These are phyloP conservation scores for Ophiocordyceps camponoti-leonardi DNA, from an alignment of 2,329 filamentous ascomycete species.

Conservation along the genomic window DNA sequence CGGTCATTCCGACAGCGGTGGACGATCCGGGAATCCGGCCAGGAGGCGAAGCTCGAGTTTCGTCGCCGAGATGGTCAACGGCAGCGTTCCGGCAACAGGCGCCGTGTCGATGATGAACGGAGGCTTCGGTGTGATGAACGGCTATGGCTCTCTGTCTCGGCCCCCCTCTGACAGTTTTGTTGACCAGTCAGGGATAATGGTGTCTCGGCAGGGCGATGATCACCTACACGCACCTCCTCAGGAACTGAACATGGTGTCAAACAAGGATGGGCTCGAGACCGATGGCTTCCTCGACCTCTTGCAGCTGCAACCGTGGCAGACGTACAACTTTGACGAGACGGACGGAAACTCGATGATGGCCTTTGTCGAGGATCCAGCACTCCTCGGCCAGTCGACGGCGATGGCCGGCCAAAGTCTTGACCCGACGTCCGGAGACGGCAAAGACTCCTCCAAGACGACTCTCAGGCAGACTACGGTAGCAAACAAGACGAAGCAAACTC, in stretches of 20 bases:
- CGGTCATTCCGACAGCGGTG: too few species aligned
- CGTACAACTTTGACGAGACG: background rate
- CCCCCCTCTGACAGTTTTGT: background rate
- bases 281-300: background rate
- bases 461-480: background rate
- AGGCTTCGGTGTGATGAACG: background rate
- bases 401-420: background rate
- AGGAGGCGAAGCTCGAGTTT: background rate
- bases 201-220: background rate
- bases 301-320: background rate
- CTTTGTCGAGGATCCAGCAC: background rate
- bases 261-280: background rate
- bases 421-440: background rate
- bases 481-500: background rate
- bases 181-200: background rate
- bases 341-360: background rate
- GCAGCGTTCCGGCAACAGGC: too few species aligned
- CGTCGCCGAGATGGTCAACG: too few species aligned
- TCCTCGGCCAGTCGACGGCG: too few species aligned
- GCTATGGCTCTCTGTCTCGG: background rate
- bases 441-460: too few species aligned
- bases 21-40: background rate
- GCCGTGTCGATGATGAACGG: too few species aligned
- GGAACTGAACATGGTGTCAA: background rate
- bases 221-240: too few species aligned